Conservation (phyloP, 805 yeast genomes). For the Sugiyamaella floridensis region DNA sequence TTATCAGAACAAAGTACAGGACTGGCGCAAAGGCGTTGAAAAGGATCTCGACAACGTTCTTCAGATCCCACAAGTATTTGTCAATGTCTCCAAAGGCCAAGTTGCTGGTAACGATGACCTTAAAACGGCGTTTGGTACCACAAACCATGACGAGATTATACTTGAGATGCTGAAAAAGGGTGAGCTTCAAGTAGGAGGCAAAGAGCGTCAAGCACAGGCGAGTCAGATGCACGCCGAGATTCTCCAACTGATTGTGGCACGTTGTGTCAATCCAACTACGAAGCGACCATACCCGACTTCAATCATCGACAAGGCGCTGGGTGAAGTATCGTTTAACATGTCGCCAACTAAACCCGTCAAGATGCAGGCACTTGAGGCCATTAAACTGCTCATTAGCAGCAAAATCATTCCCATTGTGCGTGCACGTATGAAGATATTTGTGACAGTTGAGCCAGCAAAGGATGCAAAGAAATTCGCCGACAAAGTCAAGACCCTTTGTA, state of each 20-base stretch:
- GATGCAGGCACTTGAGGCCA: conserved; percentile 86
- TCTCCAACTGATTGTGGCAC: conserved; percentile 73
- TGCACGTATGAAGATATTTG: conserved; percentile 83
- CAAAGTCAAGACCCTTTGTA: conserved; percentile 38
- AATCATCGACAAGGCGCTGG: conserved; percentile 84
- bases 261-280: conserved; percentile 84
- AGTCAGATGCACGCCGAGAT: conserved; percentile 75
- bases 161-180: conserved; percentile 82
- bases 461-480: conserved; percentile 43
- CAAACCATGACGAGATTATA: conserved; percentile 68
- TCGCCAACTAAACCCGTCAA: conserved; percentile 71
- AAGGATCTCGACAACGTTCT: conserved; percentile 92
- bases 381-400: conserved; percentile 61
- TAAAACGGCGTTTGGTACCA: conserved; percentile 62
- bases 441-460: conserved; percentile 47
- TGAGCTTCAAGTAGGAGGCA: conserved; percentile 89
- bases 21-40: conserved; percentile 81
- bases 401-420: conserved; percentile 91
- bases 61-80: conserved; percentile 90
- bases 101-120: conserved; percentile 86
- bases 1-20: conserved; percentile 94
- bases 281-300: conserved; percentile 91
- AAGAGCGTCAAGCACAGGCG: conserved; percentile 74
- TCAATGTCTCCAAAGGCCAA: conserved; percentile 89
- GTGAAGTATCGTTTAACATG: conserved; percentile 67